Evolutionary conservation across 2,329 filamentous ascomycete genomes (phyloP).

Genomic region (Aspergillus cejpii): DNA sequence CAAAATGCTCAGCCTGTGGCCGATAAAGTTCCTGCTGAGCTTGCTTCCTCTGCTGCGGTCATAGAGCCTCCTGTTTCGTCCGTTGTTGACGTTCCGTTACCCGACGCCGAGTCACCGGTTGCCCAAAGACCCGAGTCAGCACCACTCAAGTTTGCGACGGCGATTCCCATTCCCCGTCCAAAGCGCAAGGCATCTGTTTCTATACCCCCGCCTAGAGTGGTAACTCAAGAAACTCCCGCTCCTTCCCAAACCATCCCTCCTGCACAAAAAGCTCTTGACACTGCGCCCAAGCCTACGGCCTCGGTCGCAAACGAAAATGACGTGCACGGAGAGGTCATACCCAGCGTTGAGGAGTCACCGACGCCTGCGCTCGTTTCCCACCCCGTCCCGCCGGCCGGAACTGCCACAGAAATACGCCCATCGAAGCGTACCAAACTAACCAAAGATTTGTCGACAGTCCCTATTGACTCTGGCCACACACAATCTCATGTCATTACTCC

Average conservation of each 20-base stretch:
- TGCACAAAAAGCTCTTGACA: constrained; percentile 9
- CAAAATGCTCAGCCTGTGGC: constrained; percentile 22
- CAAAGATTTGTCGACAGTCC: constrained; percentile 2
- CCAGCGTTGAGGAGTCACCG: constrained; percentile 4
- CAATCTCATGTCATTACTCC: constrained; percentile 16
- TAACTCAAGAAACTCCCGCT: constrained; percentile 9
- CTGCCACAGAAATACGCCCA: constrained; percentile 20
- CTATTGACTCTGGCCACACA: not conserved
- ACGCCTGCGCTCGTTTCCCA: constrained; percentile 6
- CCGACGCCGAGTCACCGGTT: constrained; percentile 14
- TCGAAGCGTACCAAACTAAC: constrained; percentile 25
- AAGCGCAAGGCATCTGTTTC: constrained; percentile 24
- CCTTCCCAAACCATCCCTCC: constrained; percentile 16
- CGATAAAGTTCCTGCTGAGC: constrained; percentile 16
- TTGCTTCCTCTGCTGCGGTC: constrained; percentile 7
- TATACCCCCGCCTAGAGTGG: constrained; percentile 7
- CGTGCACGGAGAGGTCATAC: constrained; percentile 3
- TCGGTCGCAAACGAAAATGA: constrained; percentile 13
- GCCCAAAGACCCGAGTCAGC: constrained; percentile 2
- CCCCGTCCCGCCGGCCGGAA: constrained; percentile 3
- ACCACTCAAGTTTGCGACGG: constrained; percentile 10
- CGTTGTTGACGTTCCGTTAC: constrained; percentile 13
- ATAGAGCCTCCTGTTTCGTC: constrained; percentile 7
- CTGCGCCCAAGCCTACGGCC: constrained; percentile 12
- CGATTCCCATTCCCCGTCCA: constrained; percentile 26